Percentiles rank a stretch among this genome's conserved stretches.
Evolutionary conservation across 495 filamentous ascomycete species (phyloP).

Genomic region (Lepidopterella palustris): DNA sequence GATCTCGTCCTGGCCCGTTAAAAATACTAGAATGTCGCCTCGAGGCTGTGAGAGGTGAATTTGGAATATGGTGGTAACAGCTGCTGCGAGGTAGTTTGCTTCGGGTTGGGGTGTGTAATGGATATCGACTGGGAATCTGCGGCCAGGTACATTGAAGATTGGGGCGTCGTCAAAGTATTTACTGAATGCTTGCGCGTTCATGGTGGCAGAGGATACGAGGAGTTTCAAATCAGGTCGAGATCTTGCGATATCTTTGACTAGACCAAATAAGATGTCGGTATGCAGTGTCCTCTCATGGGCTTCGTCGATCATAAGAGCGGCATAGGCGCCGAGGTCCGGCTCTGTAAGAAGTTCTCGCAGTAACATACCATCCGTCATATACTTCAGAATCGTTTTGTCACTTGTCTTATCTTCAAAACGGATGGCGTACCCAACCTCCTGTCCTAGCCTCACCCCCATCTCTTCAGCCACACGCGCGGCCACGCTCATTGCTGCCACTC

Average conservation of each 20-base stretch:
- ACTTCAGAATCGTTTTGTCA: slow-evolving; percentile 90
- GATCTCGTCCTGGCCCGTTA: slow-evolving; percentile 93
- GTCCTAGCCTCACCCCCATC: slow-evolving; percentile 82
- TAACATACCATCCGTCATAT: slow-evolving; percentile 98
- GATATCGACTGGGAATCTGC: slow-evolving; percentile 84
- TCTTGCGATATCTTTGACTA: slow-evolving; percentile 87
- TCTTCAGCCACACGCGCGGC: slow-evolving; percentile 92
- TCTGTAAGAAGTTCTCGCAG: slow-evolving; percentile 87
- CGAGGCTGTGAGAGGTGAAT: slow-evolving; percentile 80
- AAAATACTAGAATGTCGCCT: slow-evolving; percentile 89
- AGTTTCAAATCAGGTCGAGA: slow-evolving; percentile 84
- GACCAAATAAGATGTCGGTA: slow-evolving; percentile 84
- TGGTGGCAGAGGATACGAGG: slow-evolving; percentile 88
- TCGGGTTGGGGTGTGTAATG: slow-evolving; percentile 91
- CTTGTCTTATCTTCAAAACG: slow-evolving; percentile 91
- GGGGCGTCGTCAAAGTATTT: slow-evolving; percentile 91
- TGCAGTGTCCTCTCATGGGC: slow-evolving; percentile 90
- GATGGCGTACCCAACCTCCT: slow-evolving; percentile 92
- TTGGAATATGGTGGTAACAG: slow-evolving; percentile 90
- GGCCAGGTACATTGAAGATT: slow-evolving; percentile 93
- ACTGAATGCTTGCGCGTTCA: slow-evolving; percentile 91
- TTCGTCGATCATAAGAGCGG: slow-evolving; percentile 93
- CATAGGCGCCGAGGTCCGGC: slow-evolving; percentile 77
- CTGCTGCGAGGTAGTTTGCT: slow-evolving; percentile 87
- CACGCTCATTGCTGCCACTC: slow-evolving; percentile 95